Percentiles rank a stretch among this genome's conserved stretches.
Conservation (phyloP, 306 rosid species). For the Potentilla sterilis region DNA sequence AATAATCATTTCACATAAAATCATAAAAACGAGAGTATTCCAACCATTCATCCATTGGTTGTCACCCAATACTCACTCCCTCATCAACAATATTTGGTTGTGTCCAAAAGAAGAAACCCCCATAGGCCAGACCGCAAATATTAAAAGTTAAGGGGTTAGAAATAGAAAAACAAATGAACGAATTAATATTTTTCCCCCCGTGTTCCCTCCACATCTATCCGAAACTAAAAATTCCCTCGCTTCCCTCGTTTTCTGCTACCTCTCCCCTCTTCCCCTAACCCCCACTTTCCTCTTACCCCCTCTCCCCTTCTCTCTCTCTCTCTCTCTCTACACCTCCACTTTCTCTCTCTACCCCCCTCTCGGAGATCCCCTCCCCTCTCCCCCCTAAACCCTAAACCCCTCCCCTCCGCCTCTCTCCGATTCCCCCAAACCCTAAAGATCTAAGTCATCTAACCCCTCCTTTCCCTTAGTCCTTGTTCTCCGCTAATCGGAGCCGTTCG, state of each 20-base stretch:
- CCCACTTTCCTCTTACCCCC: conserved; percentile 11
- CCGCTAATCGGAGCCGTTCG: conserved; percentile 21
- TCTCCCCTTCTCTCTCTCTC: background rate
- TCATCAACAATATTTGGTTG: background rate
- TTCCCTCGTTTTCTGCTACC: conserved; percentile 92
- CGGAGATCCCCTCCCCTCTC: conserved; percentile 36
- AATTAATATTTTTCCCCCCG: conserved; percentile 26
- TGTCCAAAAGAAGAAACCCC: background rate
- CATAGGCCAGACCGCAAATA: background rate
- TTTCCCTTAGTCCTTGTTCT: background rate
- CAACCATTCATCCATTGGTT: background rate
- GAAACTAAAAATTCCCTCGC: conserved; percentile 94
- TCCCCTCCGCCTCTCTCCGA: conserved; percentile 6
- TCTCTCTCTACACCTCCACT: conserved; percentile 14
- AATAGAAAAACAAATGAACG: conserved; percentile 16
- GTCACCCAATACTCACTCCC: too few relatives aligned
- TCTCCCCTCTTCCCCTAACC: conserved; percentile 43
- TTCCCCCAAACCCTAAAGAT: conserved; percentile 28
- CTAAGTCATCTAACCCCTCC: conserved; percentile 1
- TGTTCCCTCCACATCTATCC: conserved; percentile 99
- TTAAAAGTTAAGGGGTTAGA: background rate
- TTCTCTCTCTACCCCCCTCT: conserved; percentile 28
- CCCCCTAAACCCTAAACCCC: conserved; percentile 24
- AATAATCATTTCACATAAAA: background rate
- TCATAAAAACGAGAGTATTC: background rate